Evolutionary conservation across 768 basidiomycete genomes (phyloP), one percentile per base, ranked within the genome.

Genomic region (Krasilnikovozyma curviuscula): DNA sequence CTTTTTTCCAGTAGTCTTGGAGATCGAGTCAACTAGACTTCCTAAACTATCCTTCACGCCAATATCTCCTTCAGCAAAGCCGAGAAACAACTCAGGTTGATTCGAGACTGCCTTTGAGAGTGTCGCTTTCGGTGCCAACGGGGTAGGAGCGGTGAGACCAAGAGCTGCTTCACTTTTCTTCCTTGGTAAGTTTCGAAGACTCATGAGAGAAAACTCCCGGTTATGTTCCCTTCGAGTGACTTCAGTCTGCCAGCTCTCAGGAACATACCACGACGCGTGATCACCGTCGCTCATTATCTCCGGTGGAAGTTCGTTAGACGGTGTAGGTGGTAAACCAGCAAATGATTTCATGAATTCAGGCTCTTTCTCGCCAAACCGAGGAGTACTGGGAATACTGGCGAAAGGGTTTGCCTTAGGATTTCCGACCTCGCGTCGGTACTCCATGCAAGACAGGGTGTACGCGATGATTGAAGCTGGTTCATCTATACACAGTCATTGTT

Each of bases 371-470:
- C 42, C 47, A 10, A 32, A 8, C 3, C 39, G 47, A 8, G 47
- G 47, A 2, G 41, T 50, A 16, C 34, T 10, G 3, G 30, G 40
- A 18, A 28, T 28, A 8, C 42, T 37, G 27, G 28, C 18, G 16
- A 44, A 5, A 1, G 30, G 32, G 4, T 13, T 9, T 0, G 27
- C 37, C 6, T 33, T 35, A 29, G 33, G 31, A 10, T 55, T 59
- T 13, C 58, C 55, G 5, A 71, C 56, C 48, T 70, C 70, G 23
- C 57, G 57, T 12, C 70, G 68, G 56, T 79, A 83, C 49, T 81
- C 78, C 2, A 63, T 37, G 0, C 78, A 74, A 54, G 42, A 34
- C 14, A 50, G 43, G 34, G 34, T 31, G 30, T 37, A 29, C n/a
- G 42, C 42, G 27, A 50, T 50, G 29, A 50, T 33, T 18, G 33